Conservation (phyloP, 2,329 filamentous ascomycete species). For the Aspergillus eucalypticola region DNA sequence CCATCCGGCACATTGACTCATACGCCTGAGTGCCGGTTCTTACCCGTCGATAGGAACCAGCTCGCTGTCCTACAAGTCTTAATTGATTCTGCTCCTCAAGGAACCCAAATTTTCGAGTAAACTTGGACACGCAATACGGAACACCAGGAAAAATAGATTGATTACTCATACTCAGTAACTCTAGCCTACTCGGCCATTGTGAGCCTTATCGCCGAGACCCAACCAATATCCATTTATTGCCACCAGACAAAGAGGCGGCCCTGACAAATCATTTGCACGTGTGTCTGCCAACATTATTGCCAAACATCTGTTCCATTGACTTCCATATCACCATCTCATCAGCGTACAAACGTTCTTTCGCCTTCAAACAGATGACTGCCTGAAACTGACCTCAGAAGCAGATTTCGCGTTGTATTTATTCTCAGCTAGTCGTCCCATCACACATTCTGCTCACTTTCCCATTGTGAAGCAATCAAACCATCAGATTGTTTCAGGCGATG, state of each 20-base stretch:
- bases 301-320: slow-evolving; percentile 22
- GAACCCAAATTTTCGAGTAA: not conserved
- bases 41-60: not conserved
- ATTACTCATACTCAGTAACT: not conserved
- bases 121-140: not conserved
- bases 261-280: slow-evolving; percentile 32
- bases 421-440: not conserved
- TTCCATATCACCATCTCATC: slow-evolving; percentile 23
- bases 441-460: not conserved
- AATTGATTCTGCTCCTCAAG: slow-evolving; percentile 7
- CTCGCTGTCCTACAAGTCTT: not conserved
- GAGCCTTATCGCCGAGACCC: slow-evolving; percentile 25
- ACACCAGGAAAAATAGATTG: not conserved
- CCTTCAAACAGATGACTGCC: not conserved
- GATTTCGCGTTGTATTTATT: not conserved
- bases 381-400: slow-evolving; percentile 1
- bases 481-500: slow-evolving; percentile 23
- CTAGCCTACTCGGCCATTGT: slow-evolving; percentile 12
- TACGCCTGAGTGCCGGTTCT: slow-evolving; percentile 10
- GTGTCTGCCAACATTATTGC: slow-evolving; percentile 22
- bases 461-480: not conserved
- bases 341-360: slow-evolving; percentile 6
- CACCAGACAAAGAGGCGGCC: slow-evolving; percentile 26
- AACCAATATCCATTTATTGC: slow-evolving; percentile 24
- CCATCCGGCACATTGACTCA: slow-evolving; percentile 27